These are phyloP conservation scores for Fusarium sp. DNA, from an alignment of 2,329 filamentous ascomycete genomes.

Conservation along the genomic window DNA sequence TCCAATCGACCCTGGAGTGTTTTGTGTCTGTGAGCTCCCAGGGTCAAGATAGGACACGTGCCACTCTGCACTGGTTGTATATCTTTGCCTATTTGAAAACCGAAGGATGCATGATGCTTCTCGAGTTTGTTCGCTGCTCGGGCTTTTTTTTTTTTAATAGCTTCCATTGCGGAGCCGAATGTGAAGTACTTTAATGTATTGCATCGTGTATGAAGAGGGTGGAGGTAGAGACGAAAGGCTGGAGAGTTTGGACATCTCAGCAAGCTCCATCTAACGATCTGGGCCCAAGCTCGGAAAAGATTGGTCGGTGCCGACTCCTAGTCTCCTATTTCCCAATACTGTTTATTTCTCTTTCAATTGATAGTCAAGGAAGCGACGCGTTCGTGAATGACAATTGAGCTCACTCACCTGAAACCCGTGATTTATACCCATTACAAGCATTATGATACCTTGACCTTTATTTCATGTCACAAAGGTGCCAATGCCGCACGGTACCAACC, in stretches of 20 bases:
- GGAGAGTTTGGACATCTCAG: conserved; percentile 30
- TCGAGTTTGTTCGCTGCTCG: background rate
- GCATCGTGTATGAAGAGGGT: background rate
- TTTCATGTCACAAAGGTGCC: conserved; percentile 4
- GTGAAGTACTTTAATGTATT: background rate
- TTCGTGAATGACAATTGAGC: background rate
- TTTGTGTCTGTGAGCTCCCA: conserved; percentile 14
- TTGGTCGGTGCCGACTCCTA: conserved; percentile 31
- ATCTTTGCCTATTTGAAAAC: conserved; percentile 16
- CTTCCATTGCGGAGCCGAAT: background rate
- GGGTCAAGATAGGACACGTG: conserved; percentile 37
- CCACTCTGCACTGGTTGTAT: conserved; percentile 36
- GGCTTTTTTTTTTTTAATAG: background rate
- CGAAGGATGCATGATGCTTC: conserved; percentile 12
- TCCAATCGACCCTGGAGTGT: background rate
- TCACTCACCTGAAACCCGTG: background rate
- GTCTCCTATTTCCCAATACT: background rate
- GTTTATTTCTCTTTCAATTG: background rate
- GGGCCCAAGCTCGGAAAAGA: background rate
- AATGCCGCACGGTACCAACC: conserved; percentile 13
- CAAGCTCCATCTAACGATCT: conserved; percentile 6
- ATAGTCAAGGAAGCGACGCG: background rate
- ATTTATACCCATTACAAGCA: conserved; percentile 18
- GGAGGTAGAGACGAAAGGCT: conserved; percentile 34
- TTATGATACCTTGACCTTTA: conserved; percentile 13